Conservation (phyloP, 805 yeast genomes). For the Ogataea polymorpha region DNA sequence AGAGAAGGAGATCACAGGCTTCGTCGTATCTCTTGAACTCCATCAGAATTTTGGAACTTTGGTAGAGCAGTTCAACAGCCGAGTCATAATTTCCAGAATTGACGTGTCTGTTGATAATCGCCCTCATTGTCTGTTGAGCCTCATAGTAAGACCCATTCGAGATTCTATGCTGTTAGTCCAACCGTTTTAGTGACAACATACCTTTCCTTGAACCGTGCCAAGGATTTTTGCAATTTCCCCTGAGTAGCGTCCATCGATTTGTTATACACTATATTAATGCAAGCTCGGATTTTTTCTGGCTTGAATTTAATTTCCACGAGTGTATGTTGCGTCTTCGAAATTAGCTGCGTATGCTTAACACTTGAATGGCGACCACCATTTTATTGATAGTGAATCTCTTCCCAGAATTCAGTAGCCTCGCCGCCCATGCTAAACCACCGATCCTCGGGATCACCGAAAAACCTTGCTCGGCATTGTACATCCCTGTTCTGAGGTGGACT, state of each 20-base stretch:
- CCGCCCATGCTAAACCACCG: conserved; percentile 22
- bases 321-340: too few species aligned
- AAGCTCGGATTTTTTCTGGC: background rate
- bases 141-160: conserved; percentile 80
- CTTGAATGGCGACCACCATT: too few species aligned
- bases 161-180: conserved; percentile 42
- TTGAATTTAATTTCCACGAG: background rate
- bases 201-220: conserved; percentile 58
- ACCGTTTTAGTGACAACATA: conserved; percentile 9
- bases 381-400: conserved; percentile 14
- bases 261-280: background rate
- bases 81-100: conserved; percentile 62
- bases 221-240: conserved; percentile 52
- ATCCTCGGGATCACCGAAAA: conserved; percentile 19
- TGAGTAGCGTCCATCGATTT: conserved; percentile 21
- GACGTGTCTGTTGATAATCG: conserved; percentile 82
- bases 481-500: conserved; percentile 13
- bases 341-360: too few species aligned
- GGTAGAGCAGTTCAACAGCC: conserved; percentile 71
- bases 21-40: conserved; percentile 74
- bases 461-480: conserved; percentile 18
- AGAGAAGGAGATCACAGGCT: conserved; percentile 71
- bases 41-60: conserved; percentile 66
- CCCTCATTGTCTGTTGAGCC: conserved; percentile 92
- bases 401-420: conserved; percentile 17